Percentiles rank a stretch among this genome's conserved stretches.
Conservation (phyloP, 2,329 filamentous ascomycete genomes). For the Hypocrella siamensis region DNA sequence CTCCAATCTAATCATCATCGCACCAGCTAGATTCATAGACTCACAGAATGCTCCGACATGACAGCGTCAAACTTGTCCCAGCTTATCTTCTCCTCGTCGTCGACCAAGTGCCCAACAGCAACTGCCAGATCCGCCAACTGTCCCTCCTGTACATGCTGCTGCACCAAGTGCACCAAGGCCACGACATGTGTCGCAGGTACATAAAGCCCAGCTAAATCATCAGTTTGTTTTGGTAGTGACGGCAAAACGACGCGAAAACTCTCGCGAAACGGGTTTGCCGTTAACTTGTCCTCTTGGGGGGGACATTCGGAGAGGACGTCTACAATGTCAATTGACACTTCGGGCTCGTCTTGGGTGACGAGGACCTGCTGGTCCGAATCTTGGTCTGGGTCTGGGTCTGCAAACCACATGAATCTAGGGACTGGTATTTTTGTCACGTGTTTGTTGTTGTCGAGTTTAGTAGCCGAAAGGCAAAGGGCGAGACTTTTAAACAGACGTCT, state of each 20-base stretch:
- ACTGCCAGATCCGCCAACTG: background rate
- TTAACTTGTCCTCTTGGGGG: background rate
- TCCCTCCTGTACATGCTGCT: background rate
- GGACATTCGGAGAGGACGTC: background rate
- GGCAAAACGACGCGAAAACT: background rate
- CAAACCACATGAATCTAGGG: background rate
- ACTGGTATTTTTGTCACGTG: background rate
- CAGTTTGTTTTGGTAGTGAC: background rate
- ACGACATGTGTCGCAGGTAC: background rate
- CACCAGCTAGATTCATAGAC: background rate
- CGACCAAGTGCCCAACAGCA: background rate
- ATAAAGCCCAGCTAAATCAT: background rate
- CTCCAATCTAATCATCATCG: background rate
- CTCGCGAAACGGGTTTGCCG: background rate
- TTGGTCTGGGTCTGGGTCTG: background rate
- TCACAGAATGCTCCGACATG: background rate
- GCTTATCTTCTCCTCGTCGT: background rate
- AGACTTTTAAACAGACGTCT: background rate
- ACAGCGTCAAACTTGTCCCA: background rate
- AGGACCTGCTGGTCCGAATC: background rate
- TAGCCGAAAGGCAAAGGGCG: background rate
- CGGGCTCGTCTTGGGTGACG: background rate
- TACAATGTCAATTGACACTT: background rate
- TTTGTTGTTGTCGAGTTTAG: background rate
- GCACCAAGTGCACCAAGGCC: background rate